Percentiles rank a stretch among this genome's conserved stretches.
phyloP scores from a whole-genome alignment of 352 stramenopile species.

The Globisporangium okanoganense region DNA sequence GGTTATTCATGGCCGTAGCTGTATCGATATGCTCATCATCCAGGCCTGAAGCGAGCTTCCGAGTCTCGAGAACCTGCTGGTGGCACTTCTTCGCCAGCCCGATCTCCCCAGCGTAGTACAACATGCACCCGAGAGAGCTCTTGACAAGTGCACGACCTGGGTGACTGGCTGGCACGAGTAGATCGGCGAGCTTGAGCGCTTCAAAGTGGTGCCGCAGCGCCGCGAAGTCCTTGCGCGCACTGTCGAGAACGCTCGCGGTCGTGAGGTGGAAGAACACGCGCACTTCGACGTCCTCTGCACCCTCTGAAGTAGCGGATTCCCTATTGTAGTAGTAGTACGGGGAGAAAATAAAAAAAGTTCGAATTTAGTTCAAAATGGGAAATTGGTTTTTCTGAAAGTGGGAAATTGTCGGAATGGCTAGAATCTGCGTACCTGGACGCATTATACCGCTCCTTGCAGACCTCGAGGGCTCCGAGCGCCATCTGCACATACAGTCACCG shows the following conservation, averaged over 20 bases:
- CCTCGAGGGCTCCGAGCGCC: constrained; percentile 46
- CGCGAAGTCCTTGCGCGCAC: constrained; percentile 39
- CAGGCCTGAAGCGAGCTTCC: constrained; percentile 18
- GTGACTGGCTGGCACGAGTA: constrained; percentile 29
- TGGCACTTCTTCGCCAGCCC: constrained; percentile 49
- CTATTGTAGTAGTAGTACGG: not conserved
- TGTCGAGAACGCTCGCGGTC: constrained; percentile 54
- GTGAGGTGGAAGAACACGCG: constrained; percentile 51
- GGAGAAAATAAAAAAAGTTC: not conserved
- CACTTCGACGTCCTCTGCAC: constrained; percentile 28
- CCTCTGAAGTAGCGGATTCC: not conserved
- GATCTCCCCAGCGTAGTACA: constrained; percentile 57
- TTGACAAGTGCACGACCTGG: constrained; percentile 32
- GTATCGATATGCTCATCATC: constrained; percentile 48
- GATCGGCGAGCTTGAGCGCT: constrained; percentile 35
- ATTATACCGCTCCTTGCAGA: constrained; percentile 33
- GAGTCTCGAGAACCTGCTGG: constrained; percentile 40
- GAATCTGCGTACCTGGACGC: constrained; percentile 22
- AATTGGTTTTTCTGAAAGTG: not conserved
- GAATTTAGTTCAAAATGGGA: not conserved
- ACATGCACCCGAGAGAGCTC: constrained; percentile 46
- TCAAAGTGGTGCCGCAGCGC: constrained; percentile 49
- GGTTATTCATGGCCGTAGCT: constrained; percentile 71
- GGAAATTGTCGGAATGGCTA: not conserved
- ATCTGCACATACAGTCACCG: constrained; percentile 31